A percentile compares a stretch with the other conserved stretches of the same genome.
These are phyloP conservation scores for Trypanosoma mega DNA, from an alignment of 208 protist genomes.

Conservation along the genomic window DNA sequence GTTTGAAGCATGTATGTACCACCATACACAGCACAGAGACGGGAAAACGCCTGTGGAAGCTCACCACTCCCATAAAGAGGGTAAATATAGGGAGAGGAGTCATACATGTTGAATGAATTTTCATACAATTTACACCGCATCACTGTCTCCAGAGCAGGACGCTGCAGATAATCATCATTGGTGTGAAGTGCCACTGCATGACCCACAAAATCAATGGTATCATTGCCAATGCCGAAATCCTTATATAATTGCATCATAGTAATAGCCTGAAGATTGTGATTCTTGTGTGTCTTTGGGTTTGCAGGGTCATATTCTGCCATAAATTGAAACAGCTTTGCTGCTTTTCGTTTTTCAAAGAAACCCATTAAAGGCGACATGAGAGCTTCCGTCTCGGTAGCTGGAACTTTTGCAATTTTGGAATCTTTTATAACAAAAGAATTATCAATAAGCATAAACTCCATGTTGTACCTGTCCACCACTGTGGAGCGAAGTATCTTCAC, in stretches of 20 bases:
- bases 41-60: slow-evolving; percentile 98
- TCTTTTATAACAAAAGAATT: slow-evolving; percentile 97
- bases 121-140: slow-evolving; percentile 96
- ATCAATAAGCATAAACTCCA: slow-evolving; percentile 99
- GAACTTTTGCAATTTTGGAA: slow-evolving; percentile 98
- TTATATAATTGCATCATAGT: slow-evolving; percentile 95
- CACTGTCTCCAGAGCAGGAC: slow-evolving; percentile 93
- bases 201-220: slow-evolving; percentile 98
- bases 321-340: slow-evolving; percentile 94
- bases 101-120: slow-evolving; percentile 93
- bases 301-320: slow-evolving; percentile 87
- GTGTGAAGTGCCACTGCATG: slow-evolving; percentile 94
- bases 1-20: slow-evolving; percentile 99
- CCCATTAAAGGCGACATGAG: slow-evolving; percentile 96
- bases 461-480: slow-evolving; percentile 97
- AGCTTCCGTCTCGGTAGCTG: slow-evolving; percentile 95
- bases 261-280: slow-evolving; percentile 84
- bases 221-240: slow-evolving; percentile 92
- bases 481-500: slow-evolving; percentile 98
- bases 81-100: slow-evolving; percentile 99
- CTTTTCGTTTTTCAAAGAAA: slow-evolving; percentile 97
- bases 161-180: slow-evolving; percentile 93
- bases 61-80: slow-evolving; percentile 99
- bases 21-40: slow-evolving; percentile 92
- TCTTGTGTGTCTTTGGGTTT: slow-evolving; percentile 92